Evolutionary conservation across 805 yeast genomes (phyloP).

Genomic region (Yamadazyma philogaea): DNA sequence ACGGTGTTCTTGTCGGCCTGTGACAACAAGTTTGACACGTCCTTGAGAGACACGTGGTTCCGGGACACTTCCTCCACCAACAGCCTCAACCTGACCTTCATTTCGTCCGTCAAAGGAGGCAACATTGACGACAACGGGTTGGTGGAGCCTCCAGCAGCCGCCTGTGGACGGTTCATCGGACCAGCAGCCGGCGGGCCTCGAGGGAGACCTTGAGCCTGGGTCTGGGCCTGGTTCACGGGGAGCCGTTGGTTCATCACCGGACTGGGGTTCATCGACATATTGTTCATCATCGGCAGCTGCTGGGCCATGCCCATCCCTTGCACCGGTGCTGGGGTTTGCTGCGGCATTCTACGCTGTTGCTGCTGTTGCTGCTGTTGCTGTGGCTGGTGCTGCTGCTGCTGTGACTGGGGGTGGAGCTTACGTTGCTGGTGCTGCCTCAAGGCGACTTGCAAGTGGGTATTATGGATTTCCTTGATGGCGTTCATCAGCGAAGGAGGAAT

Average conservation of each 20-base stretch:
- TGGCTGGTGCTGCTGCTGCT: constrained; percentile 10
- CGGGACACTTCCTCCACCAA: constrained; percentile 68
- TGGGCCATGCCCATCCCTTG: background rate
- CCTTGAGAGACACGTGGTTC: constrained; percentile 63
- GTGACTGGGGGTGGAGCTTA: constrained; percentile 18
- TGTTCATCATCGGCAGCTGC: constrained; percentile 11
- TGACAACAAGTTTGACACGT: constrained; percentile 58
- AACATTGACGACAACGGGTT: constrained; percentile 16
- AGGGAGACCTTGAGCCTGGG: background rate
- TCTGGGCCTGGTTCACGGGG: background rate
- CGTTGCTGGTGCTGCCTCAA: constrained; percentile 49
- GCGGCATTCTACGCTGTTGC: constrained; percentile 21
- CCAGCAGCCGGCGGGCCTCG: background rate
- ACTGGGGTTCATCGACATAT: constrained; percentile 17
- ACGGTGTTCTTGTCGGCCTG: constrained; percentile 64
- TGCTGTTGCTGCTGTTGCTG: constrained; percentile 12
- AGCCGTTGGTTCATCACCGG: constrained; percentile 11
- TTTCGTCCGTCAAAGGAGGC: constrained; percentile 53
- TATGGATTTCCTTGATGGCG: constrained; percentile 63
- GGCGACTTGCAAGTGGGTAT: constrained; percentile 59
- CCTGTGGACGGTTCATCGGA: constrained; percentile 9
- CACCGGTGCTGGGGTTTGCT: constrained; percentile 5
- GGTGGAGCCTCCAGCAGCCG: background rate
- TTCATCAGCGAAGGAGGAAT: constrained; percentile 58
- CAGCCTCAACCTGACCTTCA: constrained; percentile 56